Conservation (phyloP, 2,329 filamentous ascomycete genomes). For the Exophiala sp. region DNA sequence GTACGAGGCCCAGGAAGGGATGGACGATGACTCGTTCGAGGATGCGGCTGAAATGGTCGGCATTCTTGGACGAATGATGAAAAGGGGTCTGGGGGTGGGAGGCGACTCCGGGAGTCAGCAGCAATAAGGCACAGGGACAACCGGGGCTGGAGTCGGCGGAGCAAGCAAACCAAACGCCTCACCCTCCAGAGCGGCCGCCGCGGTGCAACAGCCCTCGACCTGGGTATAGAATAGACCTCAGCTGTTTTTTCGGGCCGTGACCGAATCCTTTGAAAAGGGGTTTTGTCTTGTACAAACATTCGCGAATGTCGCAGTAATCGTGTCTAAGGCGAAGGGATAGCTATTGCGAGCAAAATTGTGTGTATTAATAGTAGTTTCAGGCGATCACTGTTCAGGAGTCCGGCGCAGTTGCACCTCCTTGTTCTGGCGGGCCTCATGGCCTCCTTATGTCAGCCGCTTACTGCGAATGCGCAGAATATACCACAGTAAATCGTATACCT, state of each 20-base stretch:
- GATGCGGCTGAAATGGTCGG: conserved; percentile 87
- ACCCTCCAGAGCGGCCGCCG: background rate
- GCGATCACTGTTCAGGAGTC: too few relatives aligned
- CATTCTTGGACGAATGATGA: conserved; percentile 84
- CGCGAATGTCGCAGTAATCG: too few relatives aligned
- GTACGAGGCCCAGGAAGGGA: conserved; percentile 83
- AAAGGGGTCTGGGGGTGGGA: conserved; percentile 56
- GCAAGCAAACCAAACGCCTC: background rate
- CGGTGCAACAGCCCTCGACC: conserved; percentile 16
- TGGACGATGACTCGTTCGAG: conserved; percentile 93
- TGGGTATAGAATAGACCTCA: conserved; percentile 9
- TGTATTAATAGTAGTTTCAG: too few relatives aligned
- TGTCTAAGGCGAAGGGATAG: too few relatives aligned
- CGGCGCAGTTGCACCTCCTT: too few relatives aligned
- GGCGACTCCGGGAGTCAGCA: conserved; percentile 22
- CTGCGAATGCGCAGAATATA: too few relatives aligned
- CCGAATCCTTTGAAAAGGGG: too few relatives aligned
- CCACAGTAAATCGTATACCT: too few relatives aligned
- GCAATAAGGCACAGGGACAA: background rate
- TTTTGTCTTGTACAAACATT: too few relatives aligned
- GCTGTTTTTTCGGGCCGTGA: background rate
- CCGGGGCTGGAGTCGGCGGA: background rate
- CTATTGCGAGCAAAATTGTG: too few relatives aligned
- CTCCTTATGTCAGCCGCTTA: too few relatives aligned
- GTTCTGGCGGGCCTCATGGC: too few relatives aligned